A percentile compares a stretch with the other conserved stretches of the same genome.
phyloP scores from a whole-genome alignment of 176 grass and related monocot genomes.

The Olyra latifolia region DNA sequence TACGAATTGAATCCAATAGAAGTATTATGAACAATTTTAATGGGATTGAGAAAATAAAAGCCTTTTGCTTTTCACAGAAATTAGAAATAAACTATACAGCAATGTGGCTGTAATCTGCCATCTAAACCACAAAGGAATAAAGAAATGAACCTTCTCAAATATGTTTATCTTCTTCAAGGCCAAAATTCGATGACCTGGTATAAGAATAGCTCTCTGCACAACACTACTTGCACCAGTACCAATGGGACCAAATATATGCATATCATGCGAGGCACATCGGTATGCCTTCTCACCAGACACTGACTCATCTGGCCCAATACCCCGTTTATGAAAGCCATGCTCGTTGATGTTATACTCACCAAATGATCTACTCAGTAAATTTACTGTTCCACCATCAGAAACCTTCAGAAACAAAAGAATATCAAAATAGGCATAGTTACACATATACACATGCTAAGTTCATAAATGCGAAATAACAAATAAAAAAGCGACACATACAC shows the following conservation, averaged over 20 bases:
- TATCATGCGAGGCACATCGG: conserved; percentile 84
- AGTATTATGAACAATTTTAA: background rate
- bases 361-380: conserved; percentile 84
- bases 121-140: conserved; percentile 6
- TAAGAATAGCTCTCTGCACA: conserved; percentile 80
- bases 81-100: background rate
- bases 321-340: conserved; percentile 66
- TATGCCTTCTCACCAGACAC: conserved; percentile 70
- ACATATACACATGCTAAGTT: background rate
- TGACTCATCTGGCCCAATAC: conserved; percentile 43
- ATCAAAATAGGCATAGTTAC: conserved; percentile 19
- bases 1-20: background rate
- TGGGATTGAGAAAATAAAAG: background rate
- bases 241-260: conserved; percentile 93
- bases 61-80: background rate
- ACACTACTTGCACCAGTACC: conserved; percentile 89
- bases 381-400: conserved; percentile 80
- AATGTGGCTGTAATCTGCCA: background rate
- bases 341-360: conserved; percentile 98
- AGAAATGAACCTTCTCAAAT: conserved; percentile 75
- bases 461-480: background rate
- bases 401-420: conserved; percentile 51
- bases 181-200: conserved; percentile 80
- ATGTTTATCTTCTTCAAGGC: conserved; percentile 96
- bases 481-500: background rate